Base-by-base conservation (phyloP, 2,329 filamentous ascomycete genomes). In the Ophiostoma perfectum region DNA sequence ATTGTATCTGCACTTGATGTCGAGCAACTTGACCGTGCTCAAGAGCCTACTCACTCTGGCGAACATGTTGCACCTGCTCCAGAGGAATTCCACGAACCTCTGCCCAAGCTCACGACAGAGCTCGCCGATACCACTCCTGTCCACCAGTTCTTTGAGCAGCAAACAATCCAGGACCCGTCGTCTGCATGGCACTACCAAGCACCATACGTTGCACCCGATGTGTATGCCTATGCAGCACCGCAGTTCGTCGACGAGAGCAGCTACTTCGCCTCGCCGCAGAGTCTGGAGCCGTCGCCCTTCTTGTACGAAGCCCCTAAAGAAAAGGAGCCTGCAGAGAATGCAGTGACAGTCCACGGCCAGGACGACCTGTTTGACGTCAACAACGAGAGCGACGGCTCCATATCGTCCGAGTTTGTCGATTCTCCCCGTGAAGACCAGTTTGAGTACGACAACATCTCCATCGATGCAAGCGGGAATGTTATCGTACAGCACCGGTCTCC, bases 321-420 rank as follows among this genome's bases (percentile, higher is more conserved):
- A 1, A 45, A 38, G 64, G 49, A 36, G 5, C 9, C 41, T 11
- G 36, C 71, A 8, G 75, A 77, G 16, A 73, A 76, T 49, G 73
- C 74, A 1, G 73, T 73, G n/a, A 79, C 77, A 0, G 76, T 78
- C 6, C 72, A 77, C 8, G 78, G 77, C 6, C 73, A 77, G 6
- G 75, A 78, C 8, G 72, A 74, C 14, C 71, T 78, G 12, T 79
- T 79, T 62, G 77, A 78, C 2, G 70, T 71, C 41, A 66, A 66
- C 49, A 67, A 70, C 49, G 69, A 72, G 55, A 60, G 55, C 27
- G 55, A 60, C 27, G 55, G 55, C 27, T 60, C 55, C 27, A 67
- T 58, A 6, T 49, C 65, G 3, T 47, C 27, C 9, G 68, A 65
- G 27, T 67, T 65, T 7, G 38, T 36, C 3, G 36, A 66, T 12